Conservation (phyloP, 2,329 filamentous ascomycete species). For the Colletotrichum sp. region DNA sequence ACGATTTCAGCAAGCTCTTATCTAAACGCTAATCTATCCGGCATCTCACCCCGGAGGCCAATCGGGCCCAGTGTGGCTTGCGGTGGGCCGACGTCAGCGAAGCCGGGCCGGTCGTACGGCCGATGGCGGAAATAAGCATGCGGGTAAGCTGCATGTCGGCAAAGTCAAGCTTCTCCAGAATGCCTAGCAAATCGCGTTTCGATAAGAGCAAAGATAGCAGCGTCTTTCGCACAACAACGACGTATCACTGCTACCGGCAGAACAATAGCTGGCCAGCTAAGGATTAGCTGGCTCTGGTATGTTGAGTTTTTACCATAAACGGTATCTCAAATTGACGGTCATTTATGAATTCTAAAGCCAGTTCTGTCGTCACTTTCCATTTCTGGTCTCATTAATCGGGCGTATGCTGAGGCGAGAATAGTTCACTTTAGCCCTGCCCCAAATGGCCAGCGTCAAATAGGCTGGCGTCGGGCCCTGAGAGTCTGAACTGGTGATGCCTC, state of each 20-base stretch:
- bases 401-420: background rate
- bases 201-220: background rate
- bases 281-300: background rate
- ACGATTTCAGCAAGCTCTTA: background rate
- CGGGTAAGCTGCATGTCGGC: background rate
- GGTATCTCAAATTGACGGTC: background rate
- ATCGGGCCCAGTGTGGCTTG: background rate
- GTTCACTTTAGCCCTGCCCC: background rate
- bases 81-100: background rate
- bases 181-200: background rate
- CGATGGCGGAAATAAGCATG: background rate
- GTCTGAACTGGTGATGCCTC: background rate
- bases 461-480: background rate
- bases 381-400: background rate
- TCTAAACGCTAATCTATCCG: background rate
- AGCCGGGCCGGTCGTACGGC: background rate
- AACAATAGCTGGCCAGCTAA: background rate
- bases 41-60: background rate
- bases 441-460: rapidly evolving
- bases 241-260: background rate
- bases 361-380: background rate
- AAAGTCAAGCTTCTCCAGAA: background rate
- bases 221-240: background rate
- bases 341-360: rapidly evolving
- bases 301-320: background rate